Evolutionary conservation across 805 yeast genomes (phyloP), one percentile per base, ranked within the genome.

Genomic region (Yamadazyma nakazawae): DNA sequence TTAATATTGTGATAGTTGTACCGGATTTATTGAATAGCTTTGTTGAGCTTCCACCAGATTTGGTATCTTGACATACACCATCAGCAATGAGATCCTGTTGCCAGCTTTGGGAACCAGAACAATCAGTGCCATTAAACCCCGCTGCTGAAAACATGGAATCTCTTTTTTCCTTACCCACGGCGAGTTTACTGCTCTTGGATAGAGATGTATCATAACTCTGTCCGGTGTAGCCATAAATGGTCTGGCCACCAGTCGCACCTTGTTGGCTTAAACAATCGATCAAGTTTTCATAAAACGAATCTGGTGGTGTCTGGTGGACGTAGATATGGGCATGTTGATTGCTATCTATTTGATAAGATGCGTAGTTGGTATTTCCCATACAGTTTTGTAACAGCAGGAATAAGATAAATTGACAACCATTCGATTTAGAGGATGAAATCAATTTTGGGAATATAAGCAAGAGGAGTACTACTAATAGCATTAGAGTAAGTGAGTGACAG

Each of bases 121-220:
- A 38, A 8, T 16, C 34, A n/a, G 41, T n/a, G 17, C 31, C 12
- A 26, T 25, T 38, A 34, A 12, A 38, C 10, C 41, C 41, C 5
- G 32, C 21, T 13, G 41, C 41, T 10, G 34, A n/a, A 25, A 38
- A 38, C 41, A 38, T 38, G 34, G 41, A 38, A n/a, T 14, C 18
- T 2, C 24, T 16, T 13, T 11, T 5, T 14, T 5, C 30, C 17
- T 13, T 14, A 12, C 40, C 40, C 14, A 37, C 40, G 8, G 28
- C 14, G 12, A 37, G 30, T 16, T 24, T 19, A n/a, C n/a, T 17
- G n/a, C 17, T 37, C 12, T 16, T 25, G 18, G 18, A 14, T 13
- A 38, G 34, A 13, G 25, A 26, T 14, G 24, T n/a, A 26, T 38
- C 41, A 38, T 38, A 38, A 9, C 17, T 25, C 12, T 38, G 12